Percentiles rank a stretch among this genome's conserved stretches.
These are phyloP conservation scores for Sinapis alba DNA, from an alignment of 441 rosid genomes.

Conservation along the genomic window DNA sequence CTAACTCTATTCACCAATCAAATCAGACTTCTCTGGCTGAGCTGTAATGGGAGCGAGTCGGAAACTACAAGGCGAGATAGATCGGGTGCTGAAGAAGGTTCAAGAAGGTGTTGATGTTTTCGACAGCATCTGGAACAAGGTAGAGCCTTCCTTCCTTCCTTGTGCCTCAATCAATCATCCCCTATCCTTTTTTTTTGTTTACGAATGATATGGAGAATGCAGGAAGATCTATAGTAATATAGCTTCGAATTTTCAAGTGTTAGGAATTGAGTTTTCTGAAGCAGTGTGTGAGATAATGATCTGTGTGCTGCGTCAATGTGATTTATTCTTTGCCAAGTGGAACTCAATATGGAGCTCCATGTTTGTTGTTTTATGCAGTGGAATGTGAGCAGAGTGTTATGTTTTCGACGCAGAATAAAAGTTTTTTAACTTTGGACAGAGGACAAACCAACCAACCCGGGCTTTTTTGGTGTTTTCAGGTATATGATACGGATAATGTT, in stretches of 20 bases:
- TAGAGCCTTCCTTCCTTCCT: constrained; percentile 20
- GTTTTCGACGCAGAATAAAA: constrained; percentile 41
- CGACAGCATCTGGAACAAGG: constrained; percentile 99
- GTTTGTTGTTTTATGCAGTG: constrained; percentile 45
- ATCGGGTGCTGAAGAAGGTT: constrained; percentile 97
- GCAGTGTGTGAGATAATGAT: constrained; percentile 12
- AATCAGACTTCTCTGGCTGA: background rate
- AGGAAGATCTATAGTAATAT: constrained; percentile 13
- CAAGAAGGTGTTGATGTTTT: constrained; percentile 98
- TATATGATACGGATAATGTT: constrained; percentile 96
- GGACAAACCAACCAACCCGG: constrained; percentile 29
- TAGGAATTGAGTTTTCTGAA: constrained; percentile 10
- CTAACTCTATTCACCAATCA: too few relatives aligned
- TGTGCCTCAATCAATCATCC: background rate
- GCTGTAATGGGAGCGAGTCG: constrained; percentile 92
- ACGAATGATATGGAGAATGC: constrained; percentile 21
- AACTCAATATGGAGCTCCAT: constrained; percentile 36
- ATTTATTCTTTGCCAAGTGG: constrained; percentile 9
- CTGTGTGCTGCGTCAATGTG: too few relatives aligned
- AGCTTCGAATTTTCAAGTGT: background rate
- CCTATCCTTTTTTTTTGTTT: background rate
- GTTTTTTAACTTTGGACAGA: constrained; percentile 37
- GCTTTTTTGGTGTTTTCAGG: constrained; percentile 55
- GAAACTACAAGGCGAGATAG: constrained; percentile 99
- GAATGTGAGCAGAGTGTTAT: constrained; percentile 41